These are phyloP conservation scores for Penicillium polonicum DNA, from an alignment of 2,329 filamentous ascomycete species.

Conservation along the genomic window DNA sequence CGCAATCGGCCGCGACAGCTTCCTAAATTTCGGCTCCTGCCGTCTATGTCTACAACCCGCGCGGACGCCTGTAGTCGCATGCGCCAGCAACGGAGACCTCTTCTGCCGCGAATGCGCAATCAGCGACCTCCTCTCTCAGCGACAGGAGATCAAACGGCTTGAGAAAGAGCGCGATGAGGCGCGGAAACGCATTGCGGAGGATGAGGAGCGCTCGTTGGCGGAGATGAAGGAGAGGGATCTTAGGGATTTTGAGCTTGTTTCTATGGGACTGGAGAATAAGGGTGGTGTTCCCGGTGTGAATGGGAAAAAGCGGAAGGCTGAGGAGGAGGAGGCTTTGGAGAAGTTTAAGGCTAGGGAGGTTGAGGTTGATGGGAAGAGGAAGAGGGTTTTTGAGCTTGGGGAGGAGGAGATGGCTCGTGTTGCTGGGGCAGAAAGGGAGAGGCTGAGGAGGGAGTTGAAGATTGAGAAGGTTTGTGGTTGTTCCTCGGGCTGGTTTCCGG, in stretches of 20 bases:
- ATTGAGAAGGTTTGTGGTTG: constrained; percentile 59
- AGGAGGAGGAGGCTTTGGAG: constrained; percentile 10
- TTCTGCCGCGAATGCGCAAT: constrained; percentile 96
- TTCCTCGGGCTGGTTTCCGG: not conserved
- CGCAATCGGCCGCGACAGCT: constrained; percentile 85
- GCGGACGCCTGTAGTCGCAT: constrained; percentile 81
- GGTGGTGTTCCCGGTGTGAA: not conserved
- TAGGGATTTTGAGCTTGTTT: constrained; percentile 78
- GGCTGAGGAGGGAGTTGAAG: constrained; percentile 68
- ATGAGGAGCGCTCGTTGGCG: constrained; percentile 60
- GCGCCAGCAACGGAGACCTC: constrained; percentile 73
- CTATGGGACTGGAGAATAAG: constrained; percentile 60
- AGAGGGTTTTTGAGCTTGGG: constrained; percentile 80
- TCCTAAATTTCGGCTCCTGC: constrained; percentile 87
- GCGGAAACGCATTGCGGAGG: constrained; percentile 61
- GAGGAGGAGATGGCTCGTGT: constrained; percentile 72
- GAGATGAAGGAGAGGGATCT: constrained; percentile 71
- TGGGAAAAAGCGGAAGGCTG: constrained; percentile 11
- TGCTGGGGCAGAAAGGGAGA: constrained; percentile 66
- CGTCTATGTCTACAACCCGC: constrained; percentile 80
- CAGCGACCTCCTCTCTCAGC: constrained; percentile 83
- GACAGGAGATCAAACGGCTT: constrained; percentile 82
- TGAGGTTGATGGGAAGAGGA: constrained; percentile 44
- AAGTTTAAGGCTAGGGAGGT: constrained; percentile 30
- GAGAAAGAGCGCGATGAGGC: constrained; percentile 65